phyloP scores from a whole-genome alignment of 1,284 basidiomycete species.

The Melampsora americana region DNA sequence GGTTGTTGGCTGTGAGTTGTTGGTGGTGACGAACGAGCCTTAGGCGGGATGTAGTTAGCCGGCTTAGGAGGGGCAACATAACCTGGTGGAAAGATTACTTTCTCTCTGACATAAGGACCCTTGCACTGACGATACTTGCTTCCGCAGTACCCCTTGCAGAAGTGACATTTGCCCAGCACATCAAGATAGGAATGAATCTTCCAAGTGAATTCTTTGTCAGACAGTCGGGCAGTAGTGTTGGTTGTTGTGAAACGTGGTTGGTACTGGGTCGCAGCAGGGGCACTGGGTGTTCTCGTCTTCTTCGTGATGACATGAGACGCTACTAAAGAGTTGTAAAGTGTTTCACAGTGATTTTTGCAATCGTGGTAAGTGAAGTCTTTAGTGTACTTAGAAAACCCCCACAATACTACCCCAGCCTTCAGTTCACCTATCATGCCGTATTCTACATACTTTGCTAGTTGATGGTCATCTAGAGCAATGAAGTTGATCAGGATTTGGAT shows the following conservation, averaged over 20 bases:
- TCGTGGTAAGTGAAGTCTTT: background rate
- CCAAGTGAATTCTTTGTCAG: conserved; percentile 10
- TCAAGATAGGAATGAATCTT: conserved; percentile 13
- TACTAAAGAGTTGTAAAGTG: background rate
- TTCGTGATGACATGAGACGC: background rate
- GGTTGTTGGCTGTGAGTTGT: background rate
- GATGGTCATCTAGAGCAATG: background rate
- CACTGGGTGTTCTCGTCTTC: background rate
- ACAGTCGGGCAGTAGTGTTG: background rate
- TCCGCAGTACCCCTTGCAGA: conserved; percentile 1
- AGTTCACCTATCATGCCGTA: background rate
- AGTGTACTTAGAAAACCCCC: background rate
- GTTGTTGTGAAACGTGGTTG: background rate
- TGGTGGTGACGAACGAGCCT: background rate
- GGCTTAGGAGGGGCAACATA: background rate
- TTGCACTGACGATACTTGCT: background rate
- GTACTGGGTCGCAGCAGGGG: background rate
- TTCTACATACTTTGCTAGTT: background rate
- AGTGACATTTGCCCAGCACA: background rate
- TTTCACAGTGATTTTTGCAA: background rate
- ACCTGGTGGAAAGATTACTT: background rate
- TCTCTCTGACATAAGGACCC: too few relatives aligned
- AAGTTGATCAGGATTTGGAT: conserved; percentile 13
- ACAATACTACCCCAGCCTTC: background rate
- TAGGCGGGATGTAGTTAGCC: background rate